Evolutionary conservation across 805 yeast genomes (phyloP).

Genomic region (Zygosaccharomyces pseudorouxii): DNA sequence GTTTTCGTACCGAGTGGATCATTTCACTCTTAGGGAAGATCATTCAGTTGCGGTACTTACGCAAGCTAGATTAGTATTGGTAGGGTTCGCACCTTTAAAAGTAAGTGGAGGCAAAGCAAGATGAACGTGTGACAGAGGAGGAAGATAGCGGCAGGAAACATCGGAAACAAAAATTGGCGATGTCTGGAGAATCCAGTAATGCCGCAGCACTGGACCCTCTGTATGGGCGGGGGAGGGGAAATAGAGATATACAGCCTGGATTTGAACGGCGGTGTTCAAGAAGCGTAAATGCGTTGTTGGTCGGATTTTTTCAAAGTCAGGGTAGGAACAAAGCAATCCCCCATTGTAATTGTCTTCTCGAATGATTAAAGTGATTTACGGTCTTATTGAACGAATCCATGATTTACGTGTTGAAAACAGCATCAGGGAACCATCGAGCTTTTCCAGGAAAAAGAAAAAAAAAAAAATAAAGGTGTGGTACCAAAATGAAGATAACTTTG

Average conservation of each 20-base stretch:
- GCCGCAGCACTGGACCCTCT: no score
- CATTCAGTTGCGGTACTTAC: background rate
- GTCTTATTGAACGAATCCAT: background rate
- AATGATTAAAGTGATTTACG: background rate
- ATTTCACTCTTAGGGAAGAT: background rate
- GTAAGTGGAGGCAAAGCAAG: background rate
- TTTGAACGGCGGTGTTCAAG: no score
- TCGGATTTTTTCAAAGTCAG: background rate
- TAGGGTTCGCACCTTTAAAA: background rate
- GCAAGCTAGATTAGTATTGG: background rate
- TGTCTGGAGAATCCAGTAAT: no score
- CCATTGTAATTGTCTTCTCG: background rate
- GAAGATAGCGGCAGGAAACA: background rate
- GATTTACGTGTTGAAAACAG: conserved; percentile 3
- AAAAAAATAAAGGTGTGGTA: background rate
- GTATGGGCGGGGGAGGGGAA: no score
- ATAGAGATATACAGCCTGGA: no score
- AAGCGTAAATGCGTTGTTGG: no score
- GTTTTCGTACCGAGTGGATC: background rate
- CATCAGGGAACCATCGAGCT: background rate
- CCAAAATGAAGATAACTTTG: background rate
- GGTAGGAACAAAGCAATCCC: background rate
- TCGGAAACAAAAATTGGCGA: no score
- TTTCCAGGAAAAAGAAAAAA: background rate
- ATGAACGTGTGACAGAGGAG: background rate